These are phyloP conservation scores for Mitragyna speciosa DNA, from an alignment of 257 asterid genomes.

Conservation along the genomic window DNA sequence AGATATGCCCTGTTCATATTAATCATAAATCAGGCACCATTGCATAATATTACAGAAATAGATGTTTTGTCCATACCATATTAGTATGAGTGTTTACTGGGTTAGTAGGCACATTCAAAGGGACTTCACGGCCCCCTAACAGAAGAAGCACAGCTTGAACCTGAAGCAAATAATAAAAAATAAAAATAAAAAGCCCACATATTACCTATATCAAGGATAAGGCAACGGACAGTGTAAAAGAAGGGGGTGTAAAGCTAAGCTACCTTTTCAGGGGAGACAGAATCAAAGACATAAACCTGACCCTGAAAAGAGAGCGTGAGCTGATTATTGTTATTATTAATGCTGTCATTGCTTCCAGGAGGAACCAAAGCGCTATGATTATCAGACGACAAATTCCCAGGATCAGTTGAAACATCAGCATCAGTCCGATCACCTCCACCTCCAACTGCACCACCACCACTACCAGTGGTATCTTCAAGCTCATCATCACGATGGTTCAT, in stretches of 20 bases:
- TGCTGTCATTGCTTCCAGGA: constrained; percentile 36
- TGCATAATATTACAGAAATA: neutral
- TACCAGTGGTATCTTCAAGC: neutral
- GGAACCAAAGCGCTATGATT: constrained; percentile 40
- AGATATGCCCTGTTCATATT: constrained; percentile 40
- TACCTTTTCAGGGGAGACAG: constrained; percentile 74
- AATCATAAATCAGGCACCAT: neutral
- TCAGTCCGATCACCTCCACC: neutral
- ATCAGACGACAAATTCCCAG: constrained; percentile 16
- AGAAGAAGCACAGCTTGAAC: constrained; percentile 81
- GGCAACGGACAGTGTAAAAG: neutral
- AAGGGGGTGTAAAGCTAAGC: neutral
- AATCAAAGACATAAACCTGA: constrained; percentile 72
- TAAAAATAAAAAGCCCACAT: constrained; percentile 10
- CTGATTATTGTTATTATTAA: constrained; percentile 48
- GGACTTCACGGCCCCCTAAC: constrained; percentile 75
- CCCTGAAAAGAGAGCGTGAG: constrained; percentile 72
- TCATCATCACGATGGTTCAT: neutral
- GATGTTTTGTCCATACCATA: constrained; percentile 43
- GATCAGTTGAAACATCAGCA: neutral
- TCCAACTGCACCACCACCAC: neutral
- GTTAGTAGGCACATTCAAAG: constrained; percentile 47
- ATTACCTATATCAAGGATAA: neutral
- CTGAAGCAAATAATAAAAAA: constrained; percentile 41
- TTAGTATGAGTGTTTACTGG: constrained; percentile 42